Evolutionary conservation across 179 eudicot species (phyloP), one percentile per base, ranked within the genome.

Genomic region (Silene noctiflora): DNA sequence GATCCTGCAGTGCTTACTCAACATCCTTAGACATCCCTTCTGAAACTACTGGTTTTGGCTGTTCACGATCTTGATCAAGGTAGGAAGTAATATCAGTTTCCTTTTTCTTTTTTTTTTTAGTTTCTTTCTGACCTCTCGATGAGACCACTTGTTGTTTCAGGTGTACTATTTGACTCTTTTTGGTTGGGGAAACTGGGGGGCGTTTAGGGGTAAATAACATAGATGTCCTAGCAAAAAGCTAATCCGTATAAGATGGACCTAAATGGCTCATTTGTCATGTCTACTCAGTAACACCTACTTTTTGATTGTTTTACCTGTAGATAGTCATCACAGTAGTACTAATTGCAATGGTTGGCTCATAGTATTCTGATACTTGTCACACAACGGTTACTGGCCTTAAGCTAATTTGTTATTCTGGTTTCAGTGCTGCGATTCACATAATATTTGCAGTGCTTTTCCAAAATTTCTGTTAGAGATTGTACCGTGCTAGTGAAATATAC

Each of bases 1-100:
- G 75, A 77, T 77, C 53, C 56, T 75, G 80, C 88, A 86, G 88
- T 84, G 82, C 83, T 86, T 79, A 84, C 84, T 77, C 84, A 80
- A 78, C 83, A 81, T 80, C 87, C 88, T 39, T 86, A 79, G 67
- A 67, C 31, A 68, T 76, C 84, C 81, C 78, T 60, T 65, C 27
- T 75, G 58, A 73, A 62, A 51, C 61, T 78, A 77, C 80, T 81
- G 84, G 84, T n/a, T 78, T 72, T 84, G 75, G 86, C 86, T 82
- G 82, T 75, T 67, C 75, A 53, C 70, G 31, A 53, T 35, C 33
- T 81, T 63, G 75, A 29, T 67, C 73, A 39, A 78, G 86, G 86
- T 84, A 67, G 77, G 56, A 73, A 25, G 63, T 8, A 31, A 16
- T 56, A 20, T 67, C 25, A 31, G 70, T 74, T n/a, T 72, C 39